Conservation (phyloP, 495 filamentous ascomycete species). For the Letharia lupina region DNA sequence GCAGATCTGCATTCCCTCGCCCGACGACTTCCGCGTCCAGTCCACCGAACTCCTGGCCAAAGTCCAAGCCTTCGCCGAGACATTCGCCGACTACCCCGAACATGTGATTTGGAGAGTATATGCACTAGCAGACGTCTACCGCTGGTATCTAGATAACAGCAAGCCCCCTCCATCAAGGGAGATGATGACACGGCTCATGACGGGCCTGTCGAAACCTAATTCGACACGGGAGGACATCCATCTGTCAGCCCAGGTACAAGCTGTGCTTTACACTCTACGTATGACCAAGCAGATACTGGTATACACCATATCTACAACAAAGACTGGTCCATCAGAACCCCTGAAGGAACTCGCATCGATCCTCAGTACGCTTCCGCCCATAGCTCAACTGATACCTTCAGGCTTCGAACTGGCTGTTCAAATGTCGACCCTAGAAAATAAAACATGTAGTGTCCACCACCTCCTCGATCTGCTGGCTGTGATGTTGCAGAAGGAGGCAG, state of each 20-base stretch:
- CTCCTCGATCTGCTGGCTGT: not conserved
- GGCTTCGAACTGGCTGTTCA: not conserved
- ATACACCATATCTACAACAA: not conserved
- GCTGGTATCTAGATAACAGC: conserved; percentile 7
- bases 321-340: not conserved
- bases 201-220: conserved; percentile 26
- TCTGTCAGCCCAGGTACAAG: conserved; percentile 53
- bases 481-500: not conserved
- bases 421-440: no score
- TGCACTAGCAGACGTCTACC: conserved; percentile 11
- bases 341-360: not conserved
- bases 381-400: conserved; percentile 4
- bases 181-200: not conserved
- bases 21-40: not conserved
- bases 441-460: not conserved
- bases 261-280: conserved; percentile 56
- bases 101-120: conserved; percentile 2
- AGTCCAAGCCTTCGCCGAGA: not conserved
- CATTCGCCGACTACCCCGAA: not conserved
- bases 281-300: conserved; percentile 50
- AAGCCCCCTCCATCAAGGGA: conserved; percentile 8
- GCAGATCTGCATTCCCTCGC: not conserved
- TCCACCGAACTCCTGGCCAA: no score
- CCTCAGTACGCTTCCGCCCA: not conserved
- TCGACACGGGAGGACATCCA: conserved; percentile 55